Conservation (phyloP, 106 monocot species). For the Acorus calamus region DNA sequence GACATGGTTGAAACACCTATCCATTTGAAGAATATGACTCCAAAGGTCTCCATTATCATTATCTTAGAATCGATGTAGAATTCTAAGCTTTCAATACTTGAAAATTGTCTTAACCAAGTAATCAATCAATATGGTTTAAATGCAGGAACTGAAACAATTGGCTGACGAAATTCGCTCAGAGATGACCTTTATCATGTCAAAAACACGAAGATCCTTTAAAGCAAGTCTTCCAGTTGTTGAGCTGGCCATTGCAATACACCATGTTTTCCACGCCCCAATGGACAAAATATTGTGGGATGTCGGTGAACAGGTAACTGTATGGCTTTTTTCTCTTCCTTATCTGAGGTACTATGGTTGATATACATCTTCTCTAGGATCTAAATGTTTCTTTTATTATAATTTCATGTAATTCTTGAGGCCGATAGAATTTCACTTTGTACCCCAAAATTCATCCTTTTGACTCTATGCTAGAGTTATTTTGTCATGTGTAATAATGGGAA, state of each 20-base stretch:
- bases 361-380: neutral
- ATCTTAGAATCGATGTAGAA: neutral
- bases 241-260: constrained; percentile 59
- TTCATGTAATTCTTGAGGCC: too few relatives aligned
- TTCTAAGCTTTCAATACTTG: neutral
- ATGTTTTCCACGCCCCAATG: constrained; percentile 61
- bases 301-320: constrained; percentile 37
- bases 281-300: constrained; percentile 82
- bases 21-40: constrained; percentile 62
- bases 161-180: constrained; percentile 66
- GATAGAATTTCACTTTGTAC: too few relatives aligned
- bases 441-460: too few relatives aligned
- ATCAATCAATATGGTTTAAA: constrained; percentile 2
- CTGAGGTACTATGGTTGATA: neutral
- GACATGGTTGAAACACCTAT: constrained; percentile 59
- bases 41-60: constrained; percentile 19
- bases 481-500: too few relatives aligned
- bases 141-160: constrained; percentile 61
- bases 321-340: neutral
- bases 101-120: neutral
- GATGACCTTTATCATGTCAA: constrained; percentile 49
- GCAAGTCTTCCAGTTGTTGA: constrained; percentile 52
- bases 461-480: too few relatives aligned
- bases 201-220: constrained; percentile 13
- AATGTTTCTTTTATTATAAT: too few relatives aligned